Evolutionary conservation across 352 stramenopile species (phyloP).

Genomic region (Elongisporangium anandrum): DNA sequence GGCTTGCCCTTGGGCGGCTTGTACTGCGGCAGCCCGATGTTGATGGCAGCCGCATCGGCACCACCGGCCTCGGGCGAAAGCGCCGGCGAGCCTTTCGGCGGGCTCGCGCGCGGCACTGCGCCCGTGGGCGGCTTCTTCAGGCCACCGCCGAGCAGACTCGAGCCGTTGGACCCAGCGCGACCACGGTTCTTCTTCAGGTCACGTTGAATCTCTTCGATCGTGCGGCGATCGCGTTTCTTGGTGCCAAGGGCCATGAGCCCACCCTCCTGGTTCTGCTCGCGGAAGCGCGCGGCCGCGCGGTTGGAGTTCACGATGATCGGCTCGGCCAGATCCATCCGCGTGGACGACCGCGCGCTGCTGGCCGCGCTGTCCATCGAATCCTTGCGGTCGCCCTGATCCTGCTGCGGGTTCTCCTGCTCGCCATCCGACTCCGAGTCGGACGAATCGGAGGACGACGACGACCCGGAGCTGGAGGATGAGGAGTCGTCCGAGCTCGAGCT

Average conservation of each 20-base stretch:
- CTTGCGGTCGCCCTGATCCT: conserved; percentile 21
- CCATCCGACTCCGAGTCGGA: conserved; percentile 78
- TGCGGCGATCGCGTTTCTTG: conserved; percentile 79
- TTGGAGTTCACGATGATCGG: conserved; percentile 72
- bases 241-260: conserved; percentile 77
- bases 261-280: conserved; percentile 39
- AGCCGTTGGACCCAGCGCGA: conserved; percentile 4
- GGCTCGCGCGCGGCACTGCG: conserved; percentile 28
- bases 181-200: conserved; percentile 68
- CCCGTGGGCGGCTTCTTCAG: conserved; percentile 25
- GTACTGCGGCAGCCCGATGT: conserved; percentile 13
- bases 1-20: conserved; percentile 54
- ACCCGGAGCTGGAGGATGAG: conserved; percentile 62
- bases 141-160: neutral
- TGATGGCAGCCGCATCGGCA: conserved; percentile 20
- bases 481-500: conserved; percentile 77
- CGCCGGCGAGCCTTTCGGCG: conserved; percentile 55
- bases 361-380: conserved; percentile 31
- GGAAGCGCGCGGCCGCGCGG: conserved; percentile 59
- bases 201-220: conserved; percentile 86
- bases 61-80: conserved; percentile 55
- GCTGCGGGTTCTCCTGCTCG: conserved; percentile 15
- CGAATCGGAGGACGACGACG: conserved; percentile 70
- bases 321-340: conserved; percentile 13
- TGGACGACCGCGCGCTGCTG: conserved; percentile 4